Evolutionary conservation across 306 rosid species (phyloP).

Genomic region (Canavalia gladiata): DNA sequence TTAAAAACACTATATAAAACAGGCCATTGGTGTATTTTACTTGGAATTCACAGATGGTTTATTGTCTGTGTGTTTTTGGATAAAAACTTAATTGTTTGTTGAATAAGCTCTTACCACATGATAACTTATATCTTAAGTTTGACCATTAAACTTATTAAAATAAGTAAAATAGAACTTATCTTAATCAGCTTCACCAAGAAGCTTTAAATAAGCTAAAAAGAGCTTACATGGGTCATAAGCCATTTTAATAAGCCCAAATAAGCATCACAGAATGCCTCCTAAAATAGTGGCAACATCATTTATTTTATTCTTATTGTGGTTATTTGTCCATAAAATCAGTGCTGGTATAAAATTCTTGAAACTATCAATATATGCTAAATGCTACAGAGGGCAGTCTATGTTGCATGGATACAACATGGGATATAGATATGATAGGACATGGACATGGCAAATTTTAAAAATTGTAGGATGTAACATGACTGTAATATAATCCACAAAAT

Average conservation of each 20-base stretch:
- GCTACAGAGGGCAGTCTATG: not conserved
- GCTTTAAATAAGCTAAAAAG: conserved; percentile 11
- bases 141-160: not conserved
- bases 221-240: not conserved
- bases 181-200: not conserved
- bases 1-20: no score
- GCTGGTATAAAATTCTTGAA: conserved; percentile 6
- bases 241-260: not conserved
- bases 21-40: no score
- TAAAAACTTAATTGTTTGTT: no score
- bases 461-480: no score
- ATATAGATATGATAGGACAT: no score
- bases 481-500: no score
- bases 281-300: conserved; percentile 26
- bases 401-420: no score
- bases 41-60: no score
- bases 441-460: no score
- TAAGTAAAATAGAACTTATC: not conserved
- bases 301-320: conserved; percentile 19
- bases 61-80: no score
- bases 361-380: not conserved
- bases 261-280: not conserved
- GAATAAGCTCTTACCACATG: no score
- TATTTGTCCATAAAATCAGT: conserved; percentile 37
- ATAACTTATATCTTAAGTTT: not conserved